phyloP scores from a whole-genome alignment of 768 basidiomycete species.

The Lactifluus rugatus region DNA sequence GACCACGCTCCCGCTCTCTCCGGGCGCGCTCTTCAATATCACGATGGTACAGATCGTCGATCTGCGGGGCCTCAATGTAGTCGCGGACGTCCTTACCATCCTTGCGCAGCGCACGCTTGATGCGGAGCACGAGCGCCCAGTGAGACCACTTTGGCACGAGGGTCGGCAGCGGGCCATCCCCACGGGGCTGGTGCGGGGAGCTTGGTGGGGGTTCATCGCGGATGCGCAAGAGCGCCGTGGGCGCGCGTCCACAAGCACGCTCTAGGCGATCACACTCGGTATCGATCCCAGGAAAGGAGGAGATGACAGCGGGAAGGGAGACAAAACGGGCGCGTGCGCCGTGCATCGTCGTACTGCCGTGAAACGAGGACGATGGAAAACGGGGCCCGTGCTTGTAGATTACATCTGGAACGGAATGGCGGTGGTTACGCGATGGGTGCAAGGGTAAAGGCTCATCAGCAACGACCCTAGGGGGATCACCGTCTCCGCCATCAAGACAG shows the following conservation, averaged over 20 bases:
- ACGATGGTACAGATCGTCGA: conserved; percentile 3
- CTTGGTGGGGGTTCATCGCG: conserved; percentile 9
- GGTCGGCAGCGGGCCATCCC: background rate
- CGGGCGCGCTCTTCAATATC: conserved; percentile 16
- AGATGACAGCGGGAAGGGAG: conserved; percentile 1
- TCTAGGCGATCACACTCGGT: conserved; percentile 14
- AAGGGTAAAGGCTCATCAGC: background rate
- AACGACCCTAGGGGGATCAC: background rate
- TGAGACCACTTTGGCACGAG: conserved; percentile 16
- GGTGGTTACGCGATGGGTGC: background rate
- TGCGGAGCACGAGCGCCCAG: conserved; percentile 8
- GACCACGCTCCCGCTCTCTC: conserved; percentile 10
- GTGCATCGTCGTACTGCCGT: background rate
- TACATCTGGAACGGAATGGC: conserved; percentile 9
- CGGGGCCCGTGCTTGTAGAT: conserved; percentile 3
- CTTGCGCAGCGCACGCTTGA: conserved; percentile 11
- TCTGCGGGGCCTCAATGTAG: conserved; percentile 11
- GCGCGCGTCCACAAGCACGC: conserved; percentile 12
- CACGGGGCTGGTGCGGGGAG: conserved; percentile 12
- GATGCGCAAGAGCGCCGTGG: background rate
- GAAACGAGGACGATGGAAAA: background rate
- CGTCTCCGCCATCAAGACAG: background rate
- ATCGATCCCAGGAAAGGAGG: background rate
- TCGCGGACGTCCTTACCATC: conserved; percentile 15
- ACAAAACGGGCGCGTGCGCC: conserved; percentile 11